Evolutionary conservation across 1,284 basidiomycete genomes (phyloP).

Genomic region (Golubevia pallescens): DNA sequence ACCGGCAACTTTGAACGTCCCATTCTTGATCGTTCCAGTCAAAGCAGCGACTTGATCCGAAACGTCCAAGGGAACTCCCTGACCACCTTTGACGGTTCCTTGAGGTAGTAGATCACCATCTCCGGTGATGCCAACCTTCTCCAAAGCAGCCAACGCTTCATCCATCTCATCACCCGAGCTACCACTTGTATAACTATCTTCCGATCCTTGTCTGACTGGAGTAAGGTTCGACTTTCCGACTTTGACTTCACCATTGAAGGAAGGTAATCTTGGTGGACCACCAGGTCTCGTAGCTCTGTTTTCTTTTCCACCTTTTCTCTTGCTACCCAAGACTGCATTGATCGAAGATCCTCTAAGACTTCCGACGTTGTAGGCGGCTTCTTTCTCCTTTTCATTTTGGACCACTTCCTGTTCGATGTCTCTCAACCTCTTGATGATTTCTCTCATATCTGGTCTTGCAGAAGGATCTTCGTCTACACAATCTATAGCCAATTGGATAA

Average conservation of each 20-base stretch:
- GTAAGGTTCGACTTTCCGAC: conserved; percentile 4
- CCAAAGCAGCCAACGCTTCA: conserved; percentile 45
- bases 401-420: conserved; percentile 76
- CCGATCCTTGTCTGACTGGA: neutral
- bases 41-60: neutral
- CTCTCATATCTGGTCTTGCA: conserved; percentile 76
- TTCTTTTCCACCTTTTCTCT: conserved; percentile 16
- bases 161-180: conserved; percentile 45
- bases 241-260: conserved; percentile 49
- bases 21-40: neutral
- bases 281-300: conserved; percentile 10
- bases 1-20: conserved; percentile 44
- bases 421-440: conserved; percentile 76
- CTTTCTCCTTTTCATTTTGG: conserved; percentile 18
- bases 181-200: conserved; percentile 1
- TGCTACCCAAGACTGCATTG: conserved; percentile 37
- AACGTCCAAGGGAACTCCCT: neutral
- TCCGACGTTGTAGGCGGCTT: conserved; percentile 34
- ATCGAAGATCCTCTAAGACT: conserved; percentile 46
- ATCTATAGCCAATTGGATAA: conserved; percentile 78
- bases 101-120: conserved; percentile 11
- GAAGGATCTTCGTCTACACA: conserved; percentile 77
- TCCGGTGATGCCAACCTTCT: conserved; percentile 30
- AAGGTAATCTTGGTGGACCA: conserved; percentile 38
- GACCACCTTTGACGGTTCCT: neutral